Evolutionary conservation across 805 yeast genomes (phyloP), one percentile per base, ranked within the genome.

Genomic region (Zygoascus biomembranicola): DNA sequence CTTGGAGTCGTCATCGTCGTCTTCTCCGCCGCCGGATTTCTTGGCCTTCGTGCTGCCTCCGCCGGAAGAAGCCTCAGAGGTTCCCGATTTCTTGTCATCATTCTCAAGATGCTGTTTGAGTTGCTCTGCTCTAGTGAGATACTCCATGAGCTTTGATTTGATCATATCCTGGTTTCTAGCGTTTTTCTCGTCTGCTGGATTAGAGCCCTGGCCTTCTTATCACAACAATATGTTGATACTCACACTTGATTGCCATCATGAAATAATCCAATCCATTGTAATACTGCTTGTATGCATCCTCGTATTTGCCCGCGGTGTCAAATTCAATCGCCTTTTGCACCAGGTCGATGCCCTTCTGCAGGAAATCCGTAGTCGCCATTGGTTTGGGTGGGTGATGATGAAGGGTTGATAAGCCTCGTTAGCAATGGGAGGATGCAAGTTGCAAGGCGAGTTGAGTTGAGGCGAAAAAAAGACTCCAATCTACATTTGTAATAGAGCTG

Each of bases 291-390:
- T 92, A 92, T 0, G 99, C 98, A 61, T 94, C 98, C 51, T 88
- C 96, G 63, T 90, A 92, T 59, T 84, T 78, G 51, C 92, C 84
- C 23, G 90, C 90, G 16, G 88, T 82, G 67, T 94, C 99, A 5
- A 95, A 89, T 66, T 90, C 97, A 52, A 94, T 90, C 23, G 99
- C 99, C 69, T 85, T 85, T 66, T 90, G 95, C 18, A 94, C 95
- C 39, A 90, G 77, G 58, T 90, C 97, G 23, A 94, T 90, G n/a
- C 97, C 99, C 67, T 94, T 94, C 55, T 86, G 83, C 43, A 94
- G 77, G 67, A 92, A 92, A 65, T 92, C 96, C 32, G 63, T 62
- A 13, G 65, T 61, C 11, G 65, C 64, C 65, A 62, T 62, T 23
- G 28, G 32, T 5, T 28, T 13, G 32, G 14, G 39, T 35, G 9